A percentile compares a stretch with the other conserved stretches of the same genome.
These are phyloP conservation scores for Auricularia sp. DNA, from an alignment of 768 basidiomycete species.

Conservation along the genomic window DNA sequence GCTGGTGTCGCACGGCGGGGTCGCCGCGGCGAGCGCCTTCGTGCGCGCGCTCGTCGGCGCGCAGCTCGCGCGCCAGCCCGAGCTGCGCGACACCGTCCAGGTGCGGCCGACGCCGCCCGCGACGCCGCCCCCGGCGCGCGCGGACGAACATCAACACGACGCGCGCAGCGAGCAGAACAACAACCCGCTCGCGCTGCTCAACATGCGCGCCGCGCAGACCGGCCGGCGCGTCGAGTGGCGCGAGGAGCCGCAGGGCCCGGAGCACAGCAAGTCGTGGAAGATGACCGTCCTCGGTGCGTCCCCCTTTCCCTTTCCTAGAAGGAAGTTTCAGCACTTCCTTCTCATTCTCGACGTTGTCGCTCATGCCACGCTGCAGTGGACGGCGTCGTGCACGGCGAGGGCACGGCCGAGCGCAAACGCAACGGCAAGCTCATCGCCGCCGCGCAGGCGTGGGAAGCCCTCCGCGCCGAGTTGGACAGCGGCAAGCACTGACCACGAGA, in stretches of 20 bases:
- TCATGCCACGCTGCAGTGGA: not conserved
- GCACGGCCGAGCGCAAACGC: not conserved
- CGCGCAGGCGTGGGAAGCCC: not conserved
- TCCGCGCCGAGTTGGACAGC: not conserved
- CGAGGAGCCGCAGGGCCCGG: not conserved
- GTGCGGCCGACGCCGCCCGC: not conserved
- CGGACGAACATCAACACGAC: not conserved
- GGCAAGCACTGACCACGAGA: no score
- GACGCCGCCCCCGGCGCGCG: not conserved
- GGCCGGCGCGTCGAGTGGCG: not conserved
- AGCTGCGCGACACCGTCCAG: not conserved
- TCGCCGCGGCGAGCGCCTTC: not conserved
- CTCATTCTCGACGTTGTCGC: not conserved
- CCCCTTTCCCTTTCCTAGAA: not conserved
- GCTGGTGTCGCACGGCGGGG: not conserved
- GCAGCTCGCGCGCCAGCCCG: not conserved
- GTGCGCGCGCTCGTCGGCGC: not conserved
- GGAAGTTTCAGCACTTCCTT: not conserved
- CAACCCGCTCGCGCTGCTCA: not conserved
- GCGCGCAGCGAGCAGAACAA: not conserved
- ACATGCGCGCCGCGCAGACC: not conserved
- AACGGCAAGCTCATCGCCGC: not conserved
- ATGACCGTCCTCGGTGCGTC: not conserved
- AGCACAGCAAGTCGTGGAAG: not conserved
- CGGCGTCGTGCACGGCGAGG: not conserved